Evolutionary conservation across 768 basidiomycete species (phyloP).

Genomic region (Psilocybe azurescens): DNA sequence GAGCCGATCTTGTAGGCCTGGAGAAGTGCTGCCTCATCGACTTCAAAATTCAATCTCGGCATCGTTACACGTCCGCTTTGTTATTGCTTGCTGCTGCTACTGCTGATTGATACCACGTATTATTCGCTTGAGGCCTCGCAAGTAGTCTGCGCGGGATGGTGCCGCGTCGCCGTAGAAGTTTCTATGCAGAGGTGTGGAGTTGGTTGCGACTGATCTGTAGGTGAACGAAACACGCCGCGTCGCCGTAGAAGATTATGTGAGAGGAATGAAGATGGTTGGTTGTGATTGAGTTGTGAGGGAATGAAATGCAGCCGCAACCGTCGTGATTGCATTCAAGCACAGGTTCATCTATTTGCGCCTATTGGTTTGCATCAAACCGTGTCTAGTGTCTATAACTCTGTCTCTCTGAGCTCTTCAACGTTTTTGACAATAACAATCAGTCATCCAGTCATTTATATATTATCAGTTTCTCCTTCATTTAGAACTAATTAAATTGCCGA

Average conservation of each 20-base stretch:
- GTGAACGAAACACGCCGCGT: background rate
- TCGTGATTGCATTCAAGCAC: background rate
- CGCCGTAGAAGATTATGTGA: background rate
- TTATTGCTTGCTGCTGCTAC: background rate
- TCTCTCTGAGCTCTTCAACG: too few species aligned
- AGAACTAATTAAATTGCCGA: background rate
- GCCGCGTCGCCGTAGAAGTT: background rate
- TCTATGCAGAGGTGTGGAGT: background rate
- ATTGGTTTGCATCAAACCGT: background rate
- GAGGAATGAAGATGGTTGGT: too few species aligned
- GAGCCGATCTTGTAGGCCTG: slow-evolving; percentile 88
- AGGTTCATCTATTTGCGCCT: slow-evolving; percentile 1
- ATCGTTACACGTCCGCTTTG: slow-evolving; percentile 33
- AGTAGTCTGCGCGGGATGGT: background rate
- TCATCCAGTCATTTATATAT: background rate
- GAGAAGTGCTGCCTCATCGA: slow-evolving; percentile 83
- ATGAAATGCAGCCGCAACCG: background rate
- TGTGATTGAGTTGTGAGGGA: too few species aligned
- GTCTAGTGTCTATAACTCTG: too few species aligned
- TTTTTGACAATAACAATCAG: background rate
- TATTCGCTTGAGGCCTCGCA: background rate
- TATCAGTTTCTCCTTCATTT: background rate
- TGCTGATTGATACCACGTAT: background rate
- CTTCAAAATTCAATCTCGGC: slow-evolving; percentile 69
- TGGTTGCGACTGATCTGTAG: background rate